Percentiles rank a stretch among this genome's conserved stretches.
phyloP scores from a whole-genome alignment of 2,329 filamentous ascomycete genomes.

The Trichoderma guizhouense region DNA sequence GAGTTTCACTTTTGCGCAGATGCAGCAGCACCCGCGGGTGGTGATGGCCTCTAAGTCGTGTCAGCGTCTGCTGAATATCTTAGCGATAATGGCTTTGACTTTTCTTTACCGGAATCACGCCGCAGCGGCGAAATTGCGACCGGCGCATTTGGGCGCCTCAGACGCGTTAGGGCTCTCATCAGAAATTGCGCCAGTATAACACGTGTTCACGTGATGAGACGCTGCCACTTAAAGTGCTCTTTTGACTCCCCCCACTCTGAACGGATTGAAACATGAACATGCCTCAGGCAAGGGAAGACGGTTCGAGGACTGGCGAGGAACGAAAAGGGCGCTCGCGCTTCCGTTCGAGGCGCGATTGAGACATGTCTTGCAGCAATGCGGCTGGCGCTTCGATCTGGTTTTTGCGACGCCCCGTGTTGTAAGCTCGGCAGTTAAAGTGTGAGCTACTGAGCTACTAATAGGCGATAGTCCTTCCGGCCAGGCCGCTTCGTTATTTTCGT shows the following conservation, averaged over 20 bases:
- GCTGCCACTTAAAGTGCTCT: neutral
- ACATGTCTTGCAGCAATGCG: neutral
- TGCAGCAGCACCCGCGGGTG: neutral
- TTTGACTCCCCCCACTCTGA: conserved; percentile 2
- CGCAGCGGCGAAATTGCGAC: neutral
- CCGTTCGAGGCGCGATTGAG: neutral
- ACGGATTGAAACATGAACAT: neutral
- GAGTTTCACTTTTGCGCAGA: conserved; percentile 7
- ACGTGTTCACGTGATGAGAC: conserved; percentile 16
- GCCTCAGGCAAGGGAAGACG: neutral
- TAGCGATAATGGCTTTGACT: neutral
- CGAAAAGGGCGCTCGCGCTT: neutral
- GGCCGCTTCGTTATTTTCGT: neutral
- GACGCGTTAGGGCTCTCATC: conserved; percentile 12
- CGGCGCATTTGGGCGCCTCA: neutral
- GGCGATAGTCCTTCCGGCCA: conserved; percentile 8
- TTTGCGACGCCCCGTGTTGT: neutral
- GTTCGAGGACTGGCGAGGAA: neutral
- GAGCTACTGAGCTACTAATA: conserved; percentile 16
- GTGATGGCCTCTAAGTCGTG: neutral
- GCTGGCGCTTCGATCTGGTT: neutral
- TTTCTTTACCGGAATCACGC: neutral
- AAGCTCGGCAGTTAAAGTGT: conserved; percentile 14
- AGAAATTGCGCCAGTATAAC: conserved; percentile 12
- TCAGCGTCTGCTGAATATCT: neutral